Evolutionary conservation across 805 yeast genomes (phyloP), one percentile per base, ranked within the genome.

Genomic region (Candida tibetensis): DNA sequence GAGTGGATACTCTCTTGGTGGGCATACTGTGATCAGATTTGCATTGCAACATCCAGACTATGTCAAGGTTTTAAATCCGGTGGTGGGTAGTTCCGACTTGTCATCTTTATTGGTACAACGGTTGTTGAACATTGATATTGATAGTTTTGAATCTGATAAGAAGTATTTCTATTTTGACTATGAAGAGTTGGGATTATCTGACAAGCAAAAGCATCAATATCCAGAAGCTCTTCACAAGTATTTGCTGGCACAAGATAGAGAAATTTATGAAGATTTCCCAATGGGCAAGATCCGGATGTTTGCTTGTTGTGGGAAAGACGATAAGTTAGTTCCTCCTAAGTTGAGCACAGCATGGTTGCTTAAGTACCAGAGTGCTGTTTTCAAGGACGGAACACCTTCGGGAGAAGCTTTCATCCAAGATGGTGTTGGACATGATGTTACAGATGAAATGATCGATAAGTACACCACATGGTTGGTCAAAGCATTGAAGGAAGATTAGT

Each of bases 1-100:
- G 19, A 48, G 68, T 9, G 85, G 85, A 1, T 63, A 64, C 28
- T 76, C 82, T 0, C 60, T 77, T 31, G 83, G 84, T 2, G 85
- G 78, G 0, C 82, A 79, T 53, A 62, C 71, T n/a, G 62, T 71
- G 21, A 74, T 76, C 62, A 56, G 71, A 46, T 66, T 57, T 53
- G 77, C 66, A 15, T 49, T 56, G 33, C 48, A 47, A 42, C 61
- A 64, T 47, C 71, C 76, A 3, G 53, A 63, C 3, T 46, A 52
- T 36, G 67, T 71, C 13, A 54, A 58, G 12, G 62, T 63, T 19
- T 62, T 72, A 12, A 69, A 71, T 28, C 81, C 82, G 1, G 64
- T 76, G 17, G 62, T 79, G 32, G 81, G 81, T 3, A 64, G 74
- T 39, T 65, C 72, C 6, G 72, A 71, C 40, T 54, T 78, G 41